Percentiles rank a stretch among this genome's conserved stretches.
These are phyloP conservation scores for Chlamydomonas incerta DNA, from an alignment of 139 green algal species.

Conservation along the genomic window DNA sequence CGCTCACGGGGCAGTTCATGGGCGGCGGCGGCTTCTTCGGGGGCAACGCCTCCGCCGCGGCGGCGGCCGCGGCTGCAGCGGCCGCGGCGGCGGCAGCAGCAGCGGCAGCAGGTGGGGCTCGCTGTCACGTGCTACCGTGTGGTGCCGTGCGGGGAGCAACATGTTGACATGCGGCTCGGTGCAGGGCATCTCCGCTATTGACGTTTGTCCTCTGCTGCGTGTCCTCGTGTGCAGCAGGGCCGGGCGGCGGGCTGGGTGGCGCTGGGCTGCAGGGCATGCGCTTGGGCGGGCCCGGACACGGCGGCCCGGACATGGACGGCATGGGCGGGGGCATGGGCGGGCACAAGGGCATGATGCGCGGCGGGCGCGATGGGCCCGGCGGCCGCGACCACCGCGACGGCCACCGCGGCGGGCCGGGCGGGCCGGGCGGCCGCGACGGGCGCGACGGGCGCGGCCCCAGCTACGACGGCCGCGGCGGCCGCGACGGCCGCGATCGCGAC, in stretches of 20 bases:
- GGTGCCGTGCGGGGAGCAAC: too few relatives aligned
- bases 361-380: not conserved
- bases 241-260: not conserved
- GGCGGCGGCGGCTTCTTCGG: slow-evolving; percentile 51
- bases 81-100: slow-evolving; percentile 72
- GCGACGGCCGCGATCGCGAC: slow-evolving; percentile 31
- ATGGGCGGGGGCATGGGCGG: not conserved
- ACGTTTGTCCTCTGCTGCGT: too few relatives aligned
- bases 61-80: slow-evolving; percentile 67
- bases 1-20: slow-evolving; percentile 75
- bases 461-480: not conserved
- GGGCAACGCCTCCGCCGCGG: slow-evolving; percentile 59
- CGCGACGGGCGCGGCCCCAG: slow-evolving; percentile 19
- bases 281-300: not conserved
- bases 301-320: not conserved
- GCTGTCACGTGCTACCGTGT: not conserved
- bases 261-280: slow-evolving; percentile 34
- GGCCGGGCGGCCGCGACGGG: not conserved
- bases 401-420: slow-evolving; percentile 12
- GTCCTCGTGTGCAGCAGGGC: not conserved
- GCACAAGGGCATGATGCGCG: slow-evolving; percentile 5
- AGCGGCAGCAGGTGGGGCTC: slow-evolving; percentile 46
- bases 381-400: not conserved
- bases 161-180: too few relatives aligned
- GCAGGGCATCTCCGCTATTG: too few relatives aligned